These are phyloP conservation scores for Linum tenue DNA, from an alignment of 345 rosid genomes.

Conservation along the genomic window DNA sequence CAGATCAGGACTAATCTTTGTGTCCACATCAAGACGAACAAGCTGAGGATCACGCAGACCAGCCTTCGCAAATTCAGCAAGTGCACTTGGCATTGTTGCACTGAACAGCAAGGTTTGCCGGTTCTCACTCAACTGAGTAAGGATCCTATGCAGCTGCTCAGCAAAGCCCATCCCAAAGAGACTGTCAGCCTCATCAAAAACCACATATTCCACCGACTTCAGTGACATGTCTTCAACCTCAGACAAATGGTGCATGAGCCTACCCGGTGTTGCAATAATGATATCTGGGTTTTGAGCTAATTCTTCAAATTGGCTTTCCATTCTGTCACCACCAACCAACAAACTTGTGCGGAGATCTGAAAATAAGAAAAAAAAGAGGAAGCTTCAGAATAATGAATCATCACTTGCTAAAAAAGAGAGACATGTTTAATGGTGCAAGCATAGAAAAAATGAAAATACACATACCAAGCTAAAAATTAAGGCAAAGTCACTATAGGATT, in stretches of 20 bases:
- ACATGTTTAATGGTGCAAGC: not conserved
- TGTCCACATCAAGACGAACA: conserved; percentile 82
- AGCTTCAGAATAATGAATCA: not conserved
- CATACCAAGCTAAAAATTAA: not conserved
- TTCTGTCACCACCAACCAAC: conserved; percentile 92
- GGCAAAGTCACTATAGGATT: too few species aligned
- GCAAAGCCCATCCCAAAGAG: conserved; percentile 91
- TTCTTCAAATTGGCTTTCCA: conserved; percentile 91
- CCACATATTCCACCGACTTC: conserved; percentile 79
- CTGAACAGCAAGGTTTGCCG: conserved; percentile 93
- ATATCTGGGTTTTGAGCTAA: conserved; percentile 85
- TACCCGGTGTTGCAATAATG: conserved; percentile 90
- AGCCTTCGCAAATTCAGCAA: conserved; percentile 93
- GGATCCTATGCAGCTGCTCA: conserved; percentile 75
- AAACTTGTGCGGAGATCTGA: conserved; percentile 75
- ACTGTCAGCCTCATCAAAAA: conserved; percentile 94
- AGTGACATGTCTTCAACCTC: conserved; percentile 92
- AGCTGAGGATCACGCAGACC: conserved; percentile 91
- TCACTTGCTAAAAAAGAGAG: not conserved
- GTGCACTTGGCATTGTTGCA: conserved; percentile 93
- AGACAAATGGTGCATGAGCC: conserved; percentile 83
- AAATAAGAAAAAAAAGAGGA: not conserved
- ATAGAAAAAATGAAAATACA: not conserved
- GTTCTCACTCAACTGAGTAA: conserved; percentile 73
- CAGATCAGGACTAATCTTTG: conserved; percentile 88